Evolutionary conservation across 192 early-diverging fungal species (phyloP).

Genomic region (Coemansia sp.): DNA sequence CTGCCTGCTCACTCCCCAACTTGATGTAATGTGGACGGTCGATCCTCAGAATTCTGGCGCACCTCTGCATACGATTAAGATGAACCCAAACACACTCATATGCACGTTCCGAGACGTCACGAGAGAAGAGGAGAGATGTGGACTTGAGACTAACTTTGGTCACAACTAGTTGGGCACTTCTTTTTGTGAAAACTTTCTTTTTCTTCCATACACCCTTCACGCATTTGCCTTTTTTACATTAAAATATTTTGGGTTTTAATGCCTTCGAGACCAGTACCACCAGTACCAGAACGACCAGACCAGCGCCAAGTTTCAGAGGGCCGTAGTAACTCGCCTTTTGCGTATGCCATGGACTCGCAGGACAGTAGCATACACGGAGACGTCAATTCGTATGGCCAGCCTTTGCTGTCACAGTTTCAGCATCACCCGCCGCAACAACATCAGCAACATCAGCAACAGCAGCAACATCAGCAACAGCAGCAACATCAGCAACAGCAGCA

Average conservation of each 20-base stretch:
- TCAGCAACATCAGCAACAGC: not conserved
- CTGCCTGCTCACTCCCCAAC: too few relatives aligned
- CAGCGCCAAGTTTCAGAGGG: not conserved
- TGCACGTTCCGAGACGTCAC: too few relatives aligned
- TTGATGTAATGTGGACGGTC: too few relatives aligned
- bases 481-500: slow-evolving; percentile 1
- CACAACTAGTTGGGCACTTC: too few relatives aligned
- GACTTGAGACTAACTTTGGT: too few relatives aligned
- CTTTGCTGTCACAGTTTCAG: not conserved
- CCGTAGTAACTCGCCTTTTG: not conserved
- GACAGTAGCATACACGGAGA: not conserved
- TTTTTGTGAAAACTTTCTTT: not conserved
- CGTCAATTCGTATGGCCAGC: not conserved
- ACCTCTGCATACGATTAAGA: too few relatives aligned
- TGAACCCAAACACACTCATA: too few relatives aligned
- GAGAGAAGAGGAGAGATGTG: too few relatives aligned
- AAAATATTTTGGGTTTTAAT: not conserved
- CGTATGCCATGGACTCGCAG: not conserved
- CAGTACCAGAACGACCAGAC: slow-evolving; percentile 1
- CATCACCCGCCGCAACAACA: not conserved
- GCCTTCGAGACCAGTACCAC: slow-evolving; percentile 5
- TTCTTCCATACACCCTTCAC: not conserved
- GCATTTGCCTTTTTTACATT: not conserved
- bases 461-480: too few relatives aligned
- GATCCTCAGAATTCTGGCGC: too few relatives aligned